Evolutionary conservation across 352 stramenopile genomes (phyloP).

Genomic region (Phytophthora ohioensis): DNA sequence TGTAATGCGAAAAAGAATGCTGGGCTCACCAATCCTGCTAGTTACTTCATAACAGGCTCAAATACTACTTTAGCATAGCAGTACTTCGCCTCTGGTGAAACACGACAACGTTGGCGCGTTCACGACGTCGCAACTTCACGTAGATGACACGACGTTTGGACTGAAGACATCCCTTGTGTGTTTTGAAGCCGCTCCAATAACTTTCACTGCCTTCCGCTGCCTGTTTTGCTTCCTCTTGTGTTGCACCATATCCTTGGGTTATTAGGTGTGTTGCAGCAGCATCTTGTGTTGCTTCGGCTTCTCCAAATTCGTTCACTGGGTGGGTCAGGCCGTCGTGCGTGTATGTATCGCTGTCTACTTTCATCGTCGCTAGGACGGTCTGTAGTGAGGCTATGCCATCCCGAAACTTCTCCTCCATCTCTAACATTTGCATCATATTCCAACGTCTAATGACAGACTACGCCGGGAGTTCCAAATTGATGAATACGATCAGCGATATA

Average conservation of each 20-base stretch:
- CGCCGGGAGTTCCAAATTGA: not conserved
- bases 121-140: slow-evolving; percentile 1
- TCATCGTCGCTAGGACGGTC: not conserved
- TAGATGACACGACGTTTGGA: slow-evolving; percentile 1
- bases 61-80: slow-evolving; percentile 3
- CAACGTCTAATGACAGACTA: not conserved
- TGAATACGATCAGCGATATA: slow-evolving; percentile 10
- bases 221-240: not conserved
- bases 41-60: slow-evolving; percentile 2
- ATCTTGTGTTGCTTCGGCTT: not conserved
- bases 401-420: not conserved
- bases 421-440: not conserved
- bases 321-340: not conserved
- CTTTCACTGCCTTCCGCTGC: not conserved
- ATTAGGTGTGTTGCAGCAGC: not conserved
- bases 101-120: slow-evolving; percentile 7
- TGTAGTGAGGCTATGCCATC: not conserved
- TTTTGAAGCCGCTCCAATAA: not conserved
- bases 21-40: not conserved
- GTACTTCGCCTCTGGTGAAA: slow-evolving; percentile 16
- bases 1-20: not conserved
- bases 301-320: not conserved
- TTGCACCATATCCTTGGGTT: not conserved
- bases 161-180: not conserved
- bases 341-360: not conserved